Evolutionary conservation across 805 yeast genomes (phyloP).

Genomic region (Monosporozyma yasuniensis): DNA sequence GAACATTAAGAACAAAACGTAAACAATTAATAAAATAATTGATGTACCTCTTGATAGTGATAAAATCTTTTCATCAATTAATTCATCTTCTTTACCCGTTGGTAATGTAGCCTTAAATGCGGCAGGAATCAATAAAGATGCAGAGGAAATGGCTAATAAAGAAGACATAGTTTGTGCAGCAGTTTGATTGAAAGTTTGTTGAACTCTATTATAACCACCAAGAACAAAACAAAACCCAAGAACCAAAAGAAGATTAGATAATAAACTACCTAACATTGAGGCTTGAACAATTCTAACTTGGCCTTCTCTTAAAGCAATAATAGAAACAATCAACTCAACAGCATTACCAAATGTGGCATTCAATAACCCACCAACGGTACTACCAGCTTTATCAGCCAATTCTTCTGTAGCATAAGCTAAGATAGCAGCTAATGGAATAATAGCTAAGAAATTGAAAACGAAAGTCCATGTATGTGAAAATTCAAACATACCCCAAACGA

Average conservation of each 20-base stretch:
- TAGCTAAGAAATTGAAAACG: constrained; percentile 74
- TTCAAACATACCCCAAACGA: constrained; percentile 54
- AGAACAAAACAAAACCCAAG: constrained; percentile 92
- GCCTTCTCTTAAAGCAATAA: constrained; percentile 76
- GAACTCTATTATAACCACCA: constrained; percentile 81
- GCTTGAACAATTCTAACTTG: constrained; percentile 95
- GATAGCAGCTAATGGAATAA: constrained; percentile 84
- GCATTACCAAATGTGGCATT: constrained; percentile 98
- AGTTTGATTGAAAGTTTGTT: constrained; percentile 87
- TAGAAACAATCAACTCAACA: constrained; percentile 88
- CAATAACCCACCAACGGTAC: constrained; percentile 84
- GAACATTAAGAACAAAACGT: constrained; percentile 71
- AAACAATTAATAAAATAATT: constrained; percentile 64
- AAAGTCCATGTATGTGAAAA: constrained; percentile 53
- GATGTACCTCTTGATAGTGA: constrained; percentile 81
- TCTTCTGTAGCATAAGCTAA: constrained; percentile 92
- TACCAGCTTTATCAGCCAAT: constrained; percentile 77
- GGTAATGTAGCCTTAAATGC: constrained; percentile 84
- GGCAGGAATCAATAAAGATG: constrained; percentile 87
- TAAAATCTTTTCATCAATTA: constrained; percentile 41
- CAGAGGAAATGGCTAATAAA: constrained; percentile 80
- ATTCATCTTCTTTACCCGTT: constrained; percentile 29
- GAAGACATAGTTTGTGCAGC: constrained; percentile 98
- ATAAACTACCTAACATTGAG: constrained; percentile 89
- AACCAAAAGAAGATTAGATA: constrained; percentile 80